Conservation (phyloP, 495 filamentous ascomycete species). For the Acidomyces sp. region DNA sequence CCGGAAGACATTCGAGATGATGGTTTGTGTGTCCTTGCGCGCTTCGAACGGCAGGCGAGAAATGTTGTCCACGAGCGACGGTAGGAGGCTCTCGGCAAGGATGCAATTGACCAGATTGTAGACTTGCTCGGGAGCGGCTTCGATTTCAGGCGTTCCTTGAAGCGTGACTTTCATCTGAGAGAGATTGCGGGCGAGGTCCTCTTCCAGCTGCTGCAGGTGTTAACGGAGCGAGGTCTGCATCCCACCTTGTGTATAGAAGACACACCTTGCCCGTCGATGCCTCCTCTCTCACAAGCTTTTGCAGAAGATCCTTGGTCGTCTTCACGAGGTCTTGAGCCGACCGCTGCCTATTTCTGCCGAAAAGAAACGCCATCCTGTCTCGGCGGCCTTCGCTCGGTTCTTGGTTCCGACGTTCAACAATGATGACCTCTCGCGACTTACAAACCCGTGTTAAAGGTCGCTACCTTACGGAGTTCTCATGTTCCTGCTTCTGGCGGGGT, state of each 20-base stretch:
- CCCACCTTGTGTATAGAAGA: too few species aligned
- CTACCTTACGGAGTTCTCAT: too few species aligned
- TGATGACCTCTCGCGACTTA: not conserved
- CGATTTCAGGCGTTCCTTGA: conserved; percentile 53
- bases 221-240: too few species aligned
- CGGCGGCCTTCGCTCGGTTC: not conserved
- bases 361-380: conserved; percentile 74
- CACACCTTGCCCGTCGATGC: conserved; percentile 23
- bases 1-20: conserved; percentile 77
- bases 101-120: conserved; percentile 64
- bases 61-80: conserved; percentile 63
- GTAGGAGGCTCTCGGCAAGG: conserved; percentile 78
- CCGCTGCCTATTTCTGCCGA: conserved; percentile 53
- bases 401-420: not conserved
- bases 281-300: conserved; percentile 31
- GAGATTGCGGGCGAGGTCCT: conserved; percentile 30
- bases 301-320: conserved; percentile 44
- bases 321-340: conserved; percentile 43
- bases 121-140: conserved; percentile 75
- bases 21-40: conserved; percentile 76
- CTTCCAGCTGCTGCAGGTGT: too few species aligned
- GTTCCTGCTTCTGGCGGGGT: too few species aligned
- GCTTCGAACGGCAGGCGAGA: conserved; percentile 84
- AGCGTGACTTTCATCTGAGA: conserved; percentile 31
- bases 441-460: too few species aligned